Percentiles rank a stretch among this genome's conserved stretches.
Evolutionary conservation across 1,139 yeast genomes (phyloP).

Genomic region (Wickerhamomyces sp.): DNA sequence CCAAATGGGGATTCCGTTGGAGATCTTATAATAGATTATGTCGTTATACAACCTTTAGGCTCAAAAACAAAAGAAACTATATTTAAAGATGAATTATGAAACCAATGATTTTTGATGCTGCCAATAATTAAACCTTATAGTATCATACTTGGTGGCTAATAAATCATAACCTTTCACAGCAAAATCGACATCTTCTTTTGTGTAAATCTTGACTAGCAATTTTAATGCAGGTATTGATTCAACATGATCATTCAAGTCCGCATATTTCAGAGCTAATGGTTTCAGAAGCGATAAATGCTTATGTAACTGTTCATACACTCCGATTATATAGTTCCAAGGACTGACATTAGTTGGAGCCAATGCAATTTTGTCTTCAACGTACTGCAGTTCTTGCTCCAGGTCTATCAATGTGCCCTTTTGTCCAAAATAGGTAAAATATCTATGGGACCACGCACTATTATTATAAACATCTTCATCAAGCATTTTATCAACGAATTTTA

Average conservation of each 20-base stretch:
- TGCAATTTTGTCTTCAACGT: conserved; percentile 41
- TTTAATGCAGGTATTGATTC: conserved; percentile 63
- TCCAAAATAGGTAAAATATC: conserved; percentile 46
- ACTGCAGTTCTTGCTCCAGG: conserved; percentile 41
- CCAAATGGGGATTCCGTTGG: too few species aligned
- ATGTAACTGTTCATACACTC: conserved; percentile 42
- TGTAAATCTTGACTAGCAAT: conserved; percentile 49
- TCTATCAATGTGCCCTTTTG: conserved; percentile 16
- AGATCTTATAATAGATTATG: conserved; percentile 69
- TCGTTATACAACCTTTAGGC: conserved; percentile 47
- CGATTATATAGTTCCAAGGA: conserved; percentile 81
- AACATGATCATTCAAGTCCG: conserved; percentile 16
- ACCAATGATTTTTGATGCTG: conserved; percentile 22
- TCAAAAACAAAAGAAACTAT: conserved; percentile 15
- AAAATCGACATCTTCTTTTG: conserved; percentile 25
- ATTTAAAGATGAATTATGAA: conserved; percentile 28
- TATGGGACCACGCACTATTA: conserved; percentile 92
- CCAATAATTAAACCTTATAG: conserved; percentile 72
- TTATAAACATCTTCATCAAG: conserved; percentile 68
- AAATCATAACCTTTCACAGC: conserved; percentile 43
- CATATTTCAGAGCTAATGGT: conserved; percentile 38
- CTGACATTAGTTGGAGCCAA: conserved; percentile 78
- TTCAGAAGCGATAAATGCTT: conserved; percentile 35
- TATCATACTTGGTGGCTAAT: conserved; percentile 53
- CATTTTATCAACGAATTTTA: conserved; percentile 45